Evolutionary conservation across 495 filamentous ascomycete genomes (phyloP).

Genomic region (Hypoxylon rickii): DNA sequence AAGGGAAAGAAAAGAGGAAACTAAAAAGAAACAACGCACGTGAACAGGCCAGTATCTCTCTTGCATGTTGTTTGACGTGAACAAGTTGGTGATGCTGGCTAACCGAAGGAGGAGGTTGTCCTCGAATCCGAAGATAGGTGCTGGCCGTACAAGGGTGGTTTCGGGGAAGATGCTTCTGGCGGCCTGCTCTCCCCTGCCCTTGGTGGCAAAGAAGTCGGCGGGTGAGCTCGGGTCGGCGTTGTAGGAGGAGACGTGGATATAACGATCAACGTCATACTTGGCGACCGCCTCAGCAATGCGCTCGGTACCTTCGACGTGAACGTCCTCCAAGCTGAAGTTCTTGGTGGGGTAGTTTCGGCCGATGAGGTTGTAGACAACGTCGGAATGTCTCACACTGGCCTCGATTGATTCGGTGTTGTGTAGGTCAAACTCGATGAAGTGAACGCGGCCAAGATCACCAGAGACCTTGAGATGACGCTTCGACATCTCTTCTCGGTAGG

Average conservation of each 20-base stretch:
- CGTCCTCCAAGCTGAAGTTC: conserved; percentile 92
- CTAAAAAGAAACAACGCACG: too few species aligned
- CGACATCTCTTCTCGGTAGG: conserved; percentile 95
- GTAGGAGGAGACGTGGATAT: conserved; percentile 95
- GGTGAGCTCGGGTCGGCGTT: conserved; percentile 81
- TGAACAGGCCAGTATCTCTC: conserved; percentile 92
- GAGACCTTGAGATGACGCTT: conserved; percentile 95
- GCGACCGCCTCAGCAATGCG: conserved; percentile 94
- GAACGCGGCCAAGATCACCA: conserved; percentile 87
- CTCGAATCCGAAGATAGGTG: conserved; percentile 93
- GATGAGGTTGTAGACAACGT: conserved; percentile 95
- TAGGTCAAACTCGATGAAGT: conserved; percentile 93
- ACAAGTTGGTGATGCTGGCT: conserved; percentile 73
- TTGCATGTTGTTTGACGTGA: conserved; percentile 91
- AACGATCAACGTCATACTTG: conserved; percentile 98
- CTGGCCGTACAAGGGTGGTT: conserved; percentile 94
- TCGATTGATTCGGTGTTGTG: conserved; percentile 95
- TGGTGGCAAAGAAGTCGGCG: conserved; percentile 87
- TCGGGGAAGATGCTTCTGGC: conserved; percentile 93
- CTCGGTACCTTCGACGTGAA: conserved; percentile 92
- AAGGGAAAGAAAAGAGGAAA: too few species aligned
- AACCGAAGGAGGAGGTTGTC: conserved; percentile 88
- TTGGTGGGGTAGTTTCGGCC: conserved; percentile 96
- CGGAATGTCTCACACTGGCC: conserved; percentile 93
- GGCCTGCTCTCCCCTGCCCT: conserved; percentile 82